A percentile compares a stretch with the other conserved stretches of the same genome.
These are phyloP conservation scores for Chrysophaeum taylorii DNA, from an alignment of 352 stramenopile species.

Conservation along the genomic window DNA sequence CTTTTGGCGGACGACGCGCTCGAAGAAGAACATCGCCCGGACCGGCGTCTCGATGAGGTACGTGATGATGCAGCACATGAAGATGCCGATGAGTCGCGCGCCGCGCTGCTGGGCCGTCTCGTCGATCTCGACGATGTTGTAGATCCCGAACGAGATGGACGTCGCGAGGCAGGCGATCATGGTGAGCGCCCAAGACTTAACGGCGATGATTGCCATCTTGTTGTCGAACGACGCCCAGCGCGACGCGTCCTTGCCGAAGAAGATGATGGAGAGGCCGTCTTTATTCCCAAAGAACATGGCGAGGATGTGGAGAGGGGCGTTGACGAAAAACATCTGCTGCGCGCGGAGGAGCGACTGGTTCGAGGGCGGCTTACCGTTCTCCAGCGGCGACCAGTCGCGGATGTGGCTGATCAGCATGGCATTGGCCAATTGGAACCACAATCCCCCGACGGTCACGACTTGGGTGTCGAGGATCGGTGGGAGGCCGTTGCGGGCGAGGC, in stretches of 20 bases:
- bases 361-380: background rate
- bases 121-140: background rate
- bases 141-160: background rate
- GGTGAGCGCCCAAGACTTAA: background rate
- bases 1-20: too few species aligned
- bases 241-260: background rate
- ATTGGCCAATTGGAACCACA: background rate
- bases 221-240: conserved; percentile 3
- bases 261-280: background rate
- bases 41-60: background rate
- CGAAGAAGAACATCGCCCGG: conserved; percentile 1
- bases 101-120: background rate
- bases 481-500: background rate
- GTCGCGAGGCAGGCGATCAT: background rate
- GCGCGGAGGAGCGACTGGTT: background rate
- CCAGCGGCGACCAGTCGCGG: background rate
- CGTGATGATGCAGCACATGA: background rate
- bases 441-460: background rate
- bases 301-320: background rate
- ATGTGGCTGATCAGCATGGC: background rate
- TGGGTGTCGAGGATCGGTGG: background rate
- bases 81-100: background rate
- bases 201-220: background rate
- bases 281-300: background rate
- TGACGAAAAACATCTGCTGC: conserved; percentile 16